These are phyloP conservation scores for Incumbomyces lentus DNA, from an alignment of 2,329 filamentous ascomycete genomes.

Conservation along the genomic window DNA sequence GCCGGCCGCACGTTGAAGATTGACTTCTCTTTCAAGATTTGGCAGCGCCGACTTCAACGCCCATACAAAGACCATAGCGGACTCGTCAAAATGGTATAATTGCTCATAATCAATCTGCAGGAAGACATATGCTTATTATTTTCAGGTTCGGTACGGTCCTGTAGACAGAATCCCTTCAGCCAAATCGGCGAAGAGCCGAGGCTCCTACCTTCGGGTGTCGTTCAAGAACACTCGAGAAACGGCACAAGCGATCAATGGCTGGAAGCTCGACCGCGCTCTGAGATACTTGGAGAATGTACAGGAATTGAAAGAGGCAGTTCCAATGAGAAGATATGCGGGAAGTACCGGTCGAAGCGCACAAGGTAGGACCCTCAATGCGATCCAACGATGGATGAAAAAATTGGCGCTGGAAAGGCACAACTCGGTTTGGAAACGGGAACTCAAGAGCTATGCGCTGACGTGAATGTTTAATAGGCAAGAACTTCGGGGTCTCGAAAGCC, in stretches of 20 bases:
- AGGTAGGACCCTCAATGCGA: conserved; percentile 54
- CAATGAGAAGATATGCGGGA: conserved; percentile 95
- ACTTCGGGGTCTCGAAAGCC: conserved; percentile 94
- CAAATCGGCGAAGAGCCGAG: conserved; percentile 91
- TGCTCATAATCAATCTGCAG: background rate
- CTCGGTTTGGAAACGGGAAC: background rate
- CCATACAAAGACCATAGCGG: background rate
- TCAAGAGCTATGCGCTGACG: background rate
- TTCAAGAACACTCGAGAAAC: conserved; percentile 99
- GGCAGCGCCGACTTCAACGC: too few species aligned
- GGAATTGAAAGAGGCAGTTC: conserved; percentile 93
- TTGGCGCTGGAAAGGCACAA: background rate
- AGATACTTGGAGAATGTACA: conserved; percentile 97
- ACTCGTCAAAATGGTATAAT: conserved; percentile 5
- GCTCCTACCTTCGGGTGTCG: conserved; percentile 96
- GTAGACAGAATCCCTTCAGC: conserved; percentile 66
- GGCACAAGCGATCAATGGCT: conserved; percentile 98
- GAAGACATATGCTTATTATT: background rate
- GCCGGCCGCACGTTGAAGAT: background rate
- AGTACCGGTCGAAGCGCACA: conserved; percentile 92
- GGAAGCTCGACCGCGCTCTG: conserved; percentile 91
- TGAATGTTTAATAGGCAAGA: conserved; percentile 62
- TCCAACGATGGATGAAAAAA: too few species aligned
- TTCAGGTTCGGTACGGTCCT: conserved; percentile 89
- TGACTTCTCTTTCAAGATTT: background rate